Conservation (phyloP, 345 rosid genomes). For the Fremontodendron californicum region DNA sequence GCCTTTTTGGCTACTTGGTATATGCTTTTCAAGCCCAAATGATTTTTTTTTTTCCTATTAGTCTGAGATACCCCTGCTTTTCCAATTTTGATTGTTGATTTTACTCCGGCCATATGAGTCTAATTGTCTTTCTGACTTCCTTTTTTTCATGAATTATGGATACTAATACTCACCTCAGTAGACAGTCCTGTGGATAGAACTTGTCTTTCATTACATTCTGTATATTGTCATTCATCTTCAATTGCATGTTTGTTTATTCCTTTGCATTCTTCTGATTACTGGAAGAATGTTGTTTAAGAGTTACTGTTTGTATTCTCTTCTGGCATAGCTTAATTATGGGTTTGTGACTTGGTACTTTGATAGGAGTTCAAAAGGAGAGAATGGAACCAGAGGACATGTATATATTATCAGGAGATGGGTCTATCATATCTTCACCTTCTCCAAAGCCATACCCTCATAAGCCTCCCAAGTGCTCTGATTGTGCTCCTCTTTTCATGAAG, state of each 20-base stretch:
- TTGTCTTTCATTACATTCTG: background rate
- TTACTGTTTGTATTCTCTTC: background rate
- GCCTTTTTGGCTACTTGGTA: background rate
- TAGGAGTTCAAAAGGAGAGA: conserved; percentile 99
- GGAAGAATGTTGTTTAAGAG: background rate
- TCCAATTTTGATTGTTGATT: background rate
- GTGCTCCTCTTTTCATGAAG: conserved; percentile 89
- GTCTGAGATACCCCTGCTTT: background rate
- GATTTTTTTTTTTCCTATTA: background rate
- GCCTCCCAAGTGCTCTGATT: conserved; percentile 85
- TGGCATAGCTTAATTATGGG: background rate
- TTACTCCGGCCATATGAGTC: background rate
- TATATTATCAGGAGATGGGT: conserved; percentile 66
- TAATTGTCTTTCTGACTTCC: background rate
- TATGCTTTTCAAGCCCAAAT: background rate
- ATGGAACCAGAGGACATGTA: conserved; percentile 93
- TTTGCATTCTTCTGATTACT: background rate
- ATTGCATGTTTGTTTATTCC: background rate
- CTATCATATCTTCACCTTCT: conserved; percentile 58
- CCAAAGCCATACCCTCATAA: conserved; percentile 85
- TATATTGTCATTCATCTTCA: background rate
- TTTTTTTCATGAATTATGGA: background rate
- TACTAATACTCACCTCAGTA: background rate
- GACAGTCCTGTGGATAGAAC: background rate
- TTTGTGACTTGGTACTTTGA: conserved; percentile 17